Conservation (phyloP, 1,284 basidiomycete genomes). For the Cerioporus squamosus region DNA sequence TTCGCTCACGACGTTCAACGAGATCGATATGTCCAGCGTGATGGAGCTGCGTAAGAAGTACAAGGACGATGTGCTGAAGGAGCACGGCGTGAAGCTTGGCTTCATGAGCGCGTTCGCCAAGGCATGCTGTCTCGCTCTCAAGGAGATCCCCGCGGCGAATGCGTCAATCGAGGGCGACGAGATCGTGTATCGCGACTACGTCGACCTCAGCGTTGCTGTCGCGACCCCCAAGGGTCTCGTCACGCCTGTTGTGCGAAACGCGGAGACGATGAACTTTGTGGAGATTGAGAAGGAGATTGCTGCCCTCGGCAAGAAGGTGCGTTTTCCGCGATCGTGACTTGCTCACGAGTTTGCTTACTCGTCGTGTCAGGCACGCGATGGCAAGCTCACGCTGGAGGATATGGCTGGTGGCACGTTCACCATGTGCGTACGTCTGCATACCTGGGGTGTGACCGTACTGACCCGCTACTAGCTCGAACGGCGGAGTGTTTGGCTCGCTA, state of each 20-base stretch:
- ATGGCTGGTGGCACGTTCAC: constrained; percentile 98
- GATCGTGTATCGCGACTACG: constrained; percentile 95
- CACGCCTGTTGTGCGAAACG: constrained; percentile 94
- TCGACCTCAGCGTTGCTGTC: constrained; percentile 94
- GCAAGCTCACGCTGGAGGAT: constrained; percentile 94
- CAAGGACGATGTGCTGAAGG: constrained; percentile 93
- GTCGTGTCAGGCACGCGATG: constrained; percentile 77
- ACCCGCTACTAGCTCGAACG: constrained; percentile 77
- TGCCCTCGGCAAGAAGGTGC: constrained; percentile 87
- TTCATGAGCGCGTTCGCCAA: constrained; percentile 98
- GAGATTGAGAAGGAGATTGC: constrained; percentile 95
- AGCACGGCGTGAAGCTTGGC: constrained; percentile 95
- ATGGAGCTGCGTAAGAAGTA: constrained; percentile 95
- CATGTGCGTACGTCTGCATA: constrained; percentile 62
- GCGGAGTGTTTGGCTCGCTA: constrained; percentile 97
- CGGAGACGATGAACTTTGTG: constrained; percentile 85
- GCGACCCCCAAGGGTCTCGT: constrained; percentile 98
- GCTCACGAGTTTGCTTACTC: neutral
- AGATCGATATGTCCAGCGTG: constrained; percentile 98
- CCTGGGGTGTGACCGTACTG: neutral
- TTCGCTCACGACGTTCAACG: constrained; percentile 98
- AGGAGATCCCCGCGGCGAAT: constrained; percentile 95
- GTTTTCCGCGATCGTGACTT: constrained; percentile 8
- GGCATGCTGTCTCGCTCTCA: constrained; percentile 84
- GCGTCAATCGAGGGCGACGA: constrained; percentile 95